Evolutionary conservation across 352 stramenopile genomes (phyloP).

Genomic region (Pythium periplocum): DNA sequence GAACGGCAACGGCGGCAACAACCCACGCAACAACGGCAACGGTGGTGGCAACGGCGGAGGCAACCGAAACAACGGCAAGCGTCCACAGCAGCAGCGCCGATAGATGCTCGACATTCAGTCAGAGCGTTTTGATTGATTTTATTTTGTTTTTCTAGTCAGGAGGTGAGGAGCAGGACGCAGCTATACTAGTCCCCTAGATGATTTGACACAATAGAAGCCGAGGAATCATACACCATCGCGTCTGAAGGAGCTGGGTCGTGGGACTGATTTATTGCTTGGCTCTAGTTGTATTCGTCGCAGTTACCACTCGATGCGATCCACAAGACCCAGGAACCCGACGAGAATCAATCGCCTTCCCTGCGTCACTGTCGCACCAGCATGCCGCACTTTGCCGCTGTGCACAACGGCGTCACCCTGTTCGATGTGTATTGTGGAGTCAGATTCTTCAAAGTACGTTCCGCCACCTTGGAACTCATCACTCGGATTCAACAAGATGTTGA

Average conservation of each 20-base stretch:
- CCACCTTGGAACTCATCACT: slow-evolving; percentile 83
- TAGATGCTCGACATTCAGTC: slow-evolving; percentile 2
- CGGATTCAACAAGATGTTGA: slow-evolving; percentile 89
- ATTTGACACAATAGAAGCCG: no score
- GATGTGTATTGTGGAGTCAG: slow-evolving; percentile 59
- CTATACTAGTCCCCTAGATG: no score
- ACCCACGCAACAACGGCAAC: slow-evolving; percentile 12
- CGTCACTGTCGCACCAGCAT: slow-evolving; percentile 86
- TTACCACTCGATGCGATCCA: slow-evolving; percentile 24
- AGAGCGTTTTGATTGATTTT: slow-evolving; percentile 4
- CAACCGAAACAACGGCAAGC: slow-evolving; percentile 3
- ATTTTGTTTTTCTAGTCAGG: slow-evolving; percentile 2
- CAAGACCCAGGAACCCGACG: slow-evolving; percentile 91
- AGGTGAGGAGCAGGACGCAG: background rate
- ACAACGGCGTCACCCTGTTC: slow-evolving; percentile 82
- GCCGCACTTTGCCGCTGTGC: slow-evolving; percentile 91
- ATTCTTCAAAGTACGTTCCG: slow-evolving; percentile 90
- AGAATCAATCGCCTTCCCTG: slow-evolving; percentile 84
- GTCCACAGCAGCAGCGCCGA: background rate
- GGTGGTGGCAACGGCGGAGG: slow-evolving; percentile 14
- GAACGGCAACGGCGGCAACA: slow-evolving; percentile 13
- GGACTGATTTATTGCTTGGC: background rate
- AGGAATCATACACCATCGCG: no score
- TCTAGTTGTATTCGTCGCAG: background rate
- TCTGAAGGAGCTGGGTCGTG: no score